Evolutionary conservation across 805 yeast species (phyloP).

Genomic region (Metschnikowia dekortorum): DNA sequence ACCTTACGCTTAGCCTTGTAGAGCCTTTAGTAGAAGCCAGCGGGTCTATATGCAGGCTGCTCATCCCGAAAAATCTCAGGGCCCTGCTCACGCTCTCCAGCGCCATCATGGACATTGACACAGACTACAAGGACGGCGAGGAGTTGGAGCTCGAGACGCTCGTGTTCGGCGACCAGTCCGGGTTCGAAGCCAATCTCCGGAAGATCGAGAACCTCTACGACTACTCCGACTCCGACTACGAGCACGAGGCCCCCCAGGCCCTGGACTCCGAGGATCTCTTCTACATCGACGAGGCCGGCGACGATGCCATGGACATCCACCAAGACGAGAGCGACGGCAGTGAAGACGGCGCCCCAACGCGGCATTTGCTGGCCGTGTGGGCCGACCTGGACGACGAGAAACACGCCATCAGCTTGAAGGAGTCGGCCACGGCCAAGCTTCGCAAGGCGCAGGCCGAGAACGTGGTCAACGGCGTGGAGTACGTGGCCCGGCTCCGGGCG

Average conservation of each 20-base stretch:
- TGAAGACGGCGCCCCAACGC: slow-evolving; percentile 25
- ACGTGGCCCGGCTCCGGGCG: slow-evolving; percentile 58
- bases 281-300: slow-evolving; percentile 43
- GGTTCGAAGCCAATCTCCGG: slow-evolving; percentile 63
- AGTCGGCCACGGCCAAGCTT: slow-evolving; percentile 66
- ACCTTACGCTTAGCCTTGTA: too few species aligned
- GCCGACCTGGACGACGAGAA: slow-evolving; percentile 87
- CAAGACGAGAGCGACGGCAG: slow-evolving; percentile 19
- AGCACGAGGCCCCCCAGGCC: slow-evolving; percentile 18
- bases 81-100: neutral
- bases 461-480: slow-evolving; percentile 53
- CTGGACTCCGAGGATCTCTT: slow-evolving; percentile 33
- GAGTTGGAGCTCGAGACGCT: slow-evolving; percentile 74
- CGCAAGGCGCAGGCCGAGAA: slow-evolving; percentile 56
- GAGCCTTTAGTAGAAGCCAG: too few species aligned
- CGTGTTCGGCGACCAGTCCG: slow-evolving; percentile 84
- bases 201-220: slow-evolving; percentile 55
- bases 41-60: neutral
- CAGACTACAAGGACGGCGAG: slow-evolving; percentile 69
- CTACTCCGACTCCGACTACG: slow-evolving; percentile 39
- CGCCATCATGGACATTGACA: neutral
- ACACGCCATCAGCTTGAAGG: slow-evolving; percentile 53
- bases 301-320: slow-evolving; percentile 25
- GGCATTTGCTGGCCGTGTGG: slow-evolving; percentile 45
- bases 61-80: neutral